Evolutionary conservation across 106 monocot genomes (phyloP).

Genomic region (Xerophyta viscosa): DNA sequence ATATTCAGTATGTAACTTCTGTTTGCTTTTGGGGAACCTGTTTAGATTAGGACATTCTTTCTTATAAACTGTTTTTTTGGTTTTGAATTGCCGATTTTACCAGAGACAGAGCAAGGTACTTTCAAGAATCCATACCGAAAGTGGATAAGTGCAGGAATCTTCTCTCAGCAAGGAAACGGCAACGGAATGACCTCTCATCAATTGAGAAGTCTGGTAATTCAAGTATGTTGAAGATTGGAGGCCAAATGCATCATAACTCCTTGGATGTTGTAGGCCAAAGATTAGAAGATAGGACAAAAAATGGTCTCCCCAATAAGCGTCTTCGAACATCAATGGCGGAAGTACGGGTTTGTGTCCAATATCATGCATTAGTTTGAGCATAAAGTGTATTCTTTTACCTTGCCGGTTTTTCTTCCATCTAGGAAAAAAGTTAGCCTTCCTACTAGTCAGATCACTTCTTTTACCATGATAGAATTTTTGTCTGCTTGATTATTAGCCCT

Average conservation of each 20-base stretch:
- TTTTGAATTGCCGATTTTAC: too few species aligned
- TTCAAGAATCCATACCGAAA: slow-evolving; percentile 52
- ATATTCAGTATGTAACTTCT: too few species aligned
- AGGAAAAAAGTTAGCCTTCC: too few species aligned
- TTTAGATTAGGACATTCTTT: too few species aligned
- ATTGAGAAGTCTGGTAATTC: slow-evolving; percentile 46
- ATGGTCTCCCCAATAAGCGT: slow-evolving; percentile 59
- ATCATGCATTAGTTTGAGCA: not conserved
- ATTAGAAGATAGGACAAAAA: slow-evolving; percentile 64
- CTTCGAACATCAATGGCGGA: slow-evolving; percentile 76
- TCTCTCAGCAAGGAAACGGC: slow-evolving; percentile 38
- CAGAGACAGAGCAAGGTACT: slow-evolving; percentile 64
- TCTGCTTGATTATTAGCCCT: too few species aligned
- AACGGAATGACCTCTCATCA: slow-evolving; percentile 38
- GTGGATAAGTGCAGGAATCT: slow-evolving; percentile 64
- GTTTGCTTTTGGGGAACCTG: too few species aligned
- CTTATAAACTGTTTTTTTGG: too few species aligned
- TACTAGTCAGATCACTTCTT: too few species aligned
- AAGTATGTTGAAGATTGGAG: slow-evolving; percentile 43
- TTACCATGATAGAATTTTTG: too few species aligned
- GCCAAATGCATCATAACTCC: slow-evolving; percentile 38
- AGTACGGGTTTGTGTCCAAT: slow-evolving; percentile 66
- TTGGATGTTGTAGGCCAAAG: slow-evolving; percentile 39
- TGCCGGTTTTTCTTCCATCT: not conserved
- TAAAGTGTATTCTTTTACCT: too few species aligned